Evolutionary conservation across 2,329 filamentous ascomycete genomes (phyloP).

Genomic region (Beauveria caledonica): DNA sequence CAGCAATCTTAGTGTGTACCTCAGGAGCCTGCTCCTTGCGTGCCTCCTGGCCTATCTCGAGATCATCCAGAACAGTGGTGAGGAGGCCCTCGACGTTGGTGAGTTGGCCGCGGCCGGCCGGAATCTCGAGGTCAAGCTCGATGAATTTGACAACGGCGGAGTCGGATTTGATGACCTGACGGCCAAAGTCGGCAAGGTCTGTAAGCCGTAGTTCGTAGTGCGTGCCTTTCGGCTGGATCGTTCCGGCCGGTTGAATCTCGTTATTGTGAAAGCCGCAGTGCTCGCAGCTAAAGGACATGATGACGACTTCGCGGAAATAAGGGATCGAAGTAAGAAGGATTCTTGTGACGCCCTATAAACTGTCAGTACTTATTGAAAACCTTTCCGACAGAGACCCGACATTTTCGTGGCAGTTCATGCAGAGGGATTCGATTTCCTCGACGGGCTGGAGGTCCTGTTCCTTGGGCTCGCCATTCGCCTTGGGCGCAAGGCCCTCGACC

Average conservation of each 20-base stretch:
- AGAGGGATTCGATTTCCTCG: slow-evolving; percentile 68
- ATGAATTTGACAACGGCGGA: slow-evolving; percentile 78
- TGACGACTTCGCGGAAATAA: slow-evolving; percentile 93
- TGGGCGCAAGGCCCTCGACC: slow-evolving; percentile 42
- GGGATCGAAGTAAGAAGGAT: slow-evolving; percentile 88
- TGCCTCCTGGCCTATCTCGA: slow-evolving; percentile 73
- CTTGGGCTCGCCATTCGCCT: slow-evolving; percentile 26
- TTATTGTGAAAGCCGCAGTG: slow-evolving; percentile 87
- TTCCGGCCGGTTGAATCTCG: slow-evolving; percentile 85
- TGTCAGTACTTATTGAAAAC: slow-evolving; percentile 13
- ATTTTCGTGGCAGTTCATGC: slow-evolving; percentile 80
- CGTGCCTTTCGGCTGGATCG: slow-evolving; percentile 81
- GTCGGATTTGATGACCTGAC: slow-evolving; percentile 90
- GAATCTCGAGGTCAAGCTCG: slow-evolving; percentile 88
- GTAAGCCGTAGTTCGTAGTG: slow-evolving; percentile 80
- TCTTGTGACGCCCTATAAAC: slow-evolving; percentile 64
- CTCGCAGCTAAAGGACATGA: slow-evolving; percentile 93
- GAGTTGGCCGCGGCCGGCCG: slow-evolving; percentile 80
- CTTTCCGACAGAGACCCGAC: slow-evolving; percentile 34
- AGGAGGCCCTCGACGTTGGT: slow-evolving; percentile 91
- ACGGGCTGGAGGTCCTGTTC: slow-evolving; percentile 45
- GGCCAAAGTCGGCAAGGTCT: slow-evolving; percentile 62
- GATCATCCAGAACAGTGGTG: slow-evolving; percentile 66
- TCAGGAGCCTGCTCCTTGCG: slow-evolving; percentile 73
- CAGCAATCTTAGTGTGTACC: slow-evolving; percentile 67